Base-by-base conservation (phyloP, 306 rosid species). In the Delonix regia region DNA sequence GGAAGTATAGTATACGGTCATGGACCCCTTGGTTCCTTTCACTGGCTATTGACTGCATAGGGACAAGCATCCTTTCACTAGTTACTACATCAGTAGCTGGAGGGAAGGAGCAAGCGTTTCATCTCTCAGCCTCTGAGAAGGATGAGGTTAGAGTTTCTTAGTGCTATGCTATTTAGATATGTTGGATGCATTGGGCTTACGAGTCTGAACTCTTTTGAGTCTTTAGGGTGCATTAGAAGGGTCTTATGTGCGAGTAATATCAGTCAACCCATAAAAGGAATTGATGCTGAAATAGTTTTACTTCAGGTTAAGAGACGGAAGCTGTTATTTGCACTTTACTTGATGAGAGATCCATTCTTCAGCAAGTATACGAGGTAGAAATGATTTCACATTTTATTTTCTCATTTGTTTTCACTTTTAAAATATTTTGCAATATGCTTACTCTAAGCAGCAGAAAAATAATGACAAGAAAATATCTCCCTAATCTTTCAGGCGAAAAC, bases 271-370 rank as follows among this genome's bases (percentile, higher is more conserved):
- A 3, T 25, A 75, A 22, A n/a, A 63, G 67, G 68, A 73, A 36
- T 74, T 64, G 74, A 39, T 80, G 61, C 83, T 70, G 71, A 81
- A 49, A 57, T 79, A 36, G 62, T 76, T 69, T 57, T 80, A 61
- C 69, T 86, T 57, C 91, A 95, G 99, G 84, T 86, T 81, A 91
- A 81, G 76, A 88, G 89, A 63, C 85, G 98, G 63, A 96, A 87
- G 94, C 69, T 96, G 80, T 60, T 90, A 25, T 91, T 89, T 90
- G 91, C 82, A 45, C 93, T 96, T 80, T 96, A 93, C 90, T 84
- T 96, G 74, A 86, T 96, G 99, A 89, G 98, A 86, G 98, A 96
- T 85, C 99, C 99, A 21, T 93, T 96, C 86, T 96, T 96, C 80
- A 87, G 76, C 94, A 88, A 88, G 86, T 88, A 86, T 81, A 93